Percentiles rank a stretch among this genome's conserved stretches.
These are phyloP conservation scores for Cordyceps farinosa DNA, from an alignment of 2,329 filamentous ascomycete genomes.

Conservation along the genomic window DNA sequence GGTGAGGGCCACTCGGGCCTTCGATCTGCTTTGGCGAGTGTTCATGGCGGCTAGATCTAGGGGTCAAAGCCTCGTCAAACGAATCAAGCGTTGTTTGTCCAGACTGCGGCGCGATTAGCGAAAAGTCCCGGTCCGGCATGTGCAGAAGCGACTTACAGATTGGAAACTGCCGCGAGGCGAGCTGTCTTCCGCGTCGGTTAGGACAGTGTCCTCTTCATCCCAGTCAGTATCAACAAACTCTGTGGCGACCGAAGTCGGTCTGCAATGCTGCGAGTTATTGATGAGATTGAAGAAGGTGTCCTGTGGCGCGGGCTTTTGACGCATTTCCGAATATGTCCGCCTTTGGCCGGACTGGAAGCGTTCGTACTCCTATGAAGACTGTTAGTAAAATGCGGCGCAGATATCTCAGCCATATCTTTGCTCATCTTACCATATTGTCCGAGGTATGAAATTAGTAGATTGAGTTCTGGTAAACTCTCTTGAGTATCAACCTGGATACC, in stretches of 20 bases:
- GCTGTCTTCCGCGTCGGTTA: slow-evolving; percentile 60
- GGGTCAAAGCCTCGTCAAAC: slow-evolving; percentile 78
- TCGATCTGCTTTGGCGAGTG: slow-evolving; percentile 64
- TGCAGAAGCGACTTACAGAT: slow-evolving; percentile 55
- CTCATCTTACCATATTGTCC: slow-evolving; percentile 32
- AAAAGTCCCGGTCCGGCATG: not conserved
- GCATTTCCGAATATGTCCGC: slow-evolving; percentile 48
- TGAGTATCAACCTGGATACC: not conserved
- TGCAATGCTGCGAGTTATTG: slow-evolving; percentile 43
- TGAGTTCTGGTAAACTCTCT: not conserved
- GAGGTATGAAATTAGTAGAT: slow-evolving; percentile 19
- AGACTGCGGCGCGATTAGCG: slow-evolving; percentile 23
- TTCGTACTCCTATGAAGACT: slow-evolving; percentile 32
- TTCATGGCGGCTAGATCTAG: slow-evolving; percentile 61
- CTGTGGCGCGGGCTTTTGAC: slow-evolving; percentile 46
- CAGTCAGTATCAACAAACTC: slow-evolving; percentile 76
- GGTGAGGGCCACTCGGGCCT: slow-evolving; percentile 80
- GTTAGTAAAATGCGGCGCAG: not conserved
- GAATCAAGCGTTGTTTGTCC: slow-evolving; percentile 72
- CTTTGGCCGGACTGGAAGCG: slow-evolving; percentile 35
- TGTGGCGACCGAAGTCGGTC: slow-evolving; percentile 68
- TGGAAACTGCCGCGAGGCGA: slow-evolving; percentile 65
- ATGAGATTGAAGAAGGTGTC: slow-evolving; percentile 61
- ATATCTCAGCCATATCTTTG: not conserved
- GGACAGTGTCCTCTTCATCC: slow-evolving; percentile 58